Evolutionary conservation across 73 alveolate species (phyloP).

Genomic region (Stentor roeselii): DNA sequence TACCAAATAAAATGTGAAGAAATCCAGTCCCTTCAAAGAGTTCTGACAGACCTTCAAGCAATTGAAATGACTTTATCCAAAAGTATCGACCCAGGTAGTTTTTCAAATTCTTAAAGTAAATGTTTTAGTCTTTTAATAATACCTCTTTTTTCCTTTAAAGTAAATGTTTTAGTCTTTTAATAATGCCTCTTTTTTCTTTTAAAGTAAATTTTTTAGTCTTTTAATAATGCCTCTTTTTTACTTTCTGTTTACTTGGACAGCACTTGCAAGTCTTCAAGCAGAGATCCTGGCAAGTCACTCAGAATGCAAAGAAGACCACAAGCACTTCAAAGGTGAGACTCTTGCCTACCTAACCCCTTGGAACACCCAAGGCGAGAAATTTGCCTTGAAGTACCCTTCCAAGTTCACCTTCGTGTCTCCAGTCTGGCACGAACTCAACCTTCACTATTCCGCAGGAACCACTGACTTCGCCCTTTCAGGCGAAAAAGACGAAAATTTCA

Average conservation of each 20-base stretch:
- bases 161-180: no score
- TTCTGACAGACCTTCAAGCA: slow-evolving; percentile 35
- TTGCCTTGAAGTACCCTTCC: slow-evolving; percentile 6
- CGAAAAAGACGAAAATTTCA: neutral
- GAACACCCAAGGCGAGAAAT: slow-evolving; percentile 6
- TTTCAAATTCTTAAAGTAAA: no score
- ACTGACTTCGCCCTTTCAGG: neutral
- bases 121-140: no score
- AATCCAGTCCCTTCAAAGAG: slow-evolving; percentile 35
- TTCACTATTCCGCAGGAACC: neutral
- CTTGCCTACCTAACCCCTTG: slow-evolving; percentile 16
- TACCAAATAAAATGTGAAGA: slow-evolving; percentile 16
- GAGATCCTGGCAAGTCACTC: neutral
- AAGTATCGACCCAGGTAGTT: no score
- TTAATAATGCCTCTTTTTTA: no score
- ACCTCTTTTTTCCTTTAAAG: no score
- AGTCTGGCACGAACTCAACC: neutral
- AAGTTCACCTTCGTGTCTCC: neutral
- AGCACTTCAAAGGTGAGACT: neutral
- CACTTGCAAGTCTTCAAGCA: no score
- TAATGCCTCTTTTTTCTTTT: no score
- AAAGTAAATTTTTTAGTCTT: no score
- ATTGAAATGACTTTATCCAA: neutral
- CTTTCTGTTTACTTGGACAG: no score
- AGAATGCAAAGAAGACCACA: neutral